A percentile compares a stretch with the other conserved stretches of the same genome.
These are phyloP conservation scores for Phytopythium litorale DNA, from an alignment of 352 stramenopile species.

Conservation along the genomic window DNA sequence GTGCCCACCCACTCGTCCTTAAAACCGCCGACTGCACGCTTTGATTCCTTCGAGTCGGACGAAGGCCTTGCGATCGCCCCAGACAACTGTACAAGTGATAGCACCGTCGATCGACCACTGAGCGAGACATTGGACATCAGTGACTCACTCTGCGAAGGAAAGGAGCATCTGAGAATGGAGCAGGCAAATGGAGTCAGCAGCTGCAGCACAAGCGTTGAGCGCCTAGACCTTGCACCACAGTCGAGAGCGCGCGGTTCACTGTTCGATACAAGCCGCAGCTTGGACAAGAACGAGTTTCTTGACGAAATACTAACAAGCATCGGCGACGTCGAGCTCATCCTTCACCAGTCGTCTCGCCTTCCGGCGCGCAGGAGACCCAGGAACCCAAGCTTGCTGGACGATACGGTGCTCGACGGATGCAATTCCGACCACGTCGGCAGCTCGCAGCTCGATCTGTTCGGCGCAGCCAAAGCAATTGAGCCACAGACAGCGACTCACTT, in stretches of 20 bases:
- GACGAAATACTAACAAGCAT: constrained; percentile 60
- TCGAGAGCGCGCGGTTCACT: not conserved
- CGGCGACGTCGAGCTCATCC: constrained; percentile 47
- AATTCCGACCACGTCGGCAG: not conserved
- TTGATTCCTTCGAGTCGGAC: not conserved
- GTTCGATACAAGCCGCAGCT: not conserved
- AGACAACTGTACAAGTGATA: not conserved
- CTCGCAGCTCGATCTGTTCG: not conserved
- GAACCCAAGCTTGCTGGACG: not conserved
- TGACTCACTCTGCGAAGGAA: not conserved
- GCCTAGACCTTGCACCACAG: not conserved
- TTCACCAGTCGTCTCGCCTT: constrained; percentile 31
- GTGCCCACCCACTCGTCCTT: not conserved
- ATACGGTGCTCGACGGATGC: not conserved
- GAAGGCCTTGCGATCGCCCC: not conserved
- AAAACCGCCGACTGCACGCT: not conserved
- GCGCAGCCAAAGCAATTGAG: not conserved
- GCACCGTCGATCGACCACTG: not conserved
- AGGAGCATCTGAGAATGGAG: not conserved
- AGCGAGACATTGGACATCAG: not conserved
- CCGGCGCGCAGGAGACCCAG: constrained; percentile 7
- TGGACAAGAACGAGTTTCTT: constrained; percentile 42
- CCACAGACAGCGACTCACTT: not conserved
- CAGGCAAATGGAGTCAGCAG: not conserved
- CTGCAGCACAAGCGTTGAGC: not conserved